Conservation (phyloP, 148 eudicot genomes). For the Chenopodium quinoa region DNA sequence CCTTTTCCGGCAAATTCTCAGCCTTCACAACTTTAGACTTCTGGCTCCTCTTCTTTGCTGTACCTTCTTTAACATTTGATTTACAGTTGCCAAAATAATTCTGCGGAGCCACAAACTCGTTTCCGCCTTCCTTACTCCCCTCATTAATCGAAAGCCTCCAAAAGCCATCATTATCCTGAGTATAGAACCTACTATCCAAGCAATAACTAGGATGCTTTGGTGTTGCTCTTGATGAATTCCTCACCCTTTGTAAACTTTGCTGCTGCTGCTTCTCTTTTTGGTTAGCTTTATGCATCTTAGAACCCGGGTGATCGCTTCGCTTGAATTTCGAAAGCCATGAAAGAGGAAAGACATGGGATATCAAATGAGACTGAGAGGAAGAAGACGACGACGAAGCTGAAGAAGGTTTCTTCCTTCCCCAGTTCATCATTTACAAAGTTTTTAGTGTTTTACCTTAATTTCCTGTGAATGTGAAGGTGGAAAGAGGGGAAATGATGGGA, state of each 20-base stretch:
- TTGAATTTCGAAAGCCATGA: constrained; percentile 63
- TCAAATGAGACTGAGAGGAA: constrained; percentile 27
- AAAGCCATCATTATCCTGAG: constrained; percentile 38
- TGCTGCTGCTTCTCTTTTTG: constrained; percentile 19
- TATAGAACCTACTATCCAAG: constrained; percentile 39
- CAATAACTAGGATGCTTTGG: constrained; percentile 14
- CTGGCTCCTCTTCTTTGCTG: constrained; percentile 15
- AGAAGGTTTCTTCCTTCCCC: constrained; percentile 52
- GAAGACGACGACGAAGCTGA: constrained; percentile 28
- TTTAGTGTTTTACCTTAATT: not conserved
- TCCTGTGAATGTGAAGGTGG: not conserved
- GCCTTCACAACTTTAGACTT: not conserved
- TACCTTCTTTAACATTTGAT: constrained; percentile 10
- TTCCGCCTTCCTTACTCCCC: constrained; percentile 9
- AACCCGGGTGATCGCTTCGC: constrained; percentile 22
- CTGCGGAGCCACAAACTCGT: not conserved
- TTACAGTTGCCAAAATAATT: constrained; percentile 24
- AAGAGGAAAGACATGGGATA: constrained; percentile 44
- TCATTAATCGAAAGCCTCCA: constrained; percentile 45
- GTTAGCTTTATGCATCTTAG: not conserved
- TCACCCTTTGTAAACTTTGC: constrained; percentile 1
- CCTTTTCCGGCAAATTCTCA: not conserved
- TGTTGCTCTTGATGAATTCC: constrained; percentile 16
- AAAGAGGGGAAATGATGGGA: not conserved
- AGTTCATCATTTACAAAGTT: constrained; percentile 43